Percentiles rank a stretch among this genome's conserved stretches.
Evolutionary conservation across 1,139 yeast genomes (phyloP).

Genomic region (Suhomyces terraborum): DNA sequence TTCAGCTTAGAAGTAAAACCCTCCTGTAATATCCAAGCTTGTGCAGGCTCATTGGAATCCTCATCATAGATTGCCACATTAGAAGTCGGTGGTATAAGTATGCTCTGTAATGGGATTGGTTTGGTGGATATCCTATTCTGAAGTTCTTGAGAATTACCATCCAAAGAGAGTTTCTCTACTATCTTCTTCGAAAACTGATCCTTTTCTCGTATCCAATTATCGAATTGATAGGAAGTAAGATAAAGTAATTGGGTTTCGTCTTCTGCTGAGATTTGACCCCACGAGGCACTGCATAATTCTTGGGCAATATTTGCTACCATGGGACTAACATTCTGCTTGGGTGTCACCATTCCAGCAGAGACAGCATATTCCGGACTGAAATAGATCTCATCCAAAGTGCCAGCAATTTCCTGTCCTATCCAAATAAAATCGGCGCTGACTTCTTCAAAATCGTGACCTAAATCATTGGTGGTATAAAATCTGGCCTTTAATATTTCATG

Average conservation of each 20-base stretch:
- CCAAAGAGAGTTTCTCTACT: conserved; percentile 19
- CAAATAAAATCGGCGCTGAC: conserved; percentile 33
- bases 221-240: conserved; percentile 39
- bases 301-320: conserved; percentile 24
- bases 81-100: conserved; percentile 28
- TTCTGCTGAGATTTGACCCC: conserved; percentile 36
- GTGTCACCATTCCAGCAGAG: conserved; percentile 38
- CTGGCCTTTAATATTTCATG: conserved; percentile 28
- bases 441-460: conserved; percentile 11
- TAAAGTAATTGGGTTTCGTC: conserved; percentile 31
- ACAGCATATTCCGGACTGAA: conserved; percentile 34
- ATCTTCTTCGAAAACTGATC: conserved; percentile 19
- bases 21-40: conserved; percentile 27
- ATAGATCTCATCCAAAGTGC: conserved; percentile 22
- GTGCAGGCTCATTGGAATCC: conserved; percentile 27
- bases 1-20: conserved; percentile 21
- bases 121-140: conserved; percentile 11
- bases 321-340: conserved; percentile 24
- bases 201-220: conserved; percentile 27
- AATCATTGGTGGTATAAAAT: conserved; percentile 16
- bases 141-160: neutral
- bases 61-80: conserved; percentile 18
- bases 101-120: conserved; percentile 26
- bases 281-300: conserved; percentile 43
- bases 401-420: conserved; percentile 40